Evolutionary conservation across 306 rosid genomes (phyloP), one percentile per base, ranked within the genome.

Genomic region (Prunus salicina): DNA sequence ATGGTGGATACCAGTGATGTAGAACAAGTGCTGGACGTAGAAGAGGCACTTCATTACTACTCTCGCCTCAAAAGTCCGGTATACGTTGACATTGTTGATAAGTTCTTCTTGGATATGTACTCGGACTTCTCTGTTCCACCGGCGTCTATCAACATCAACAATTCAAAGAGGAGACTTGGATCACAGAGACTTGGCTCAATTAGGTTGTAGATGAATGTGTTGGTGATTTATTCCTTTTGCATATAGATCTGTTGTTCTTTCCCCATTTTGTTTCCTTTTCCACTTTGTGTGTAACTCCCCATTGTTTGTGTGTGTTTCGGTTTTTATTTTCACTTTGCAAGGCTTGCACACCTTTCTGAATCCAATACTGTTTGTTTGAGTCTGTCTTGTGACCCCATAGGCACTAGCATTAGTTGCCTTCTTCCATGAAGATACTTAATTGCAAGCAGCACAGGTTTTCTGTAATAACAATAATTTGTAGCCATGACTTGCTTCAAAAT

Each of bases 41-140:
- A 95, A 88, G 99, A 92, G 86, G 99, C 91, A 38, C 83, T 92
- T 3, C 92, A 95, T 87, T 95, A 95, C 83, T 95, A 95, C 84
- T 95, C 97, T 75, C 89, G 96, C 74, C 96, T 95, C 74, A 89
- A 70, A 61, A 89, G 98, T 75, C 91, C 96, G 3, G 88, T 86
- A 50, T 96, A 92, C 80, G 78, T 88, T 43, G 98, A 92, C 68
- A 89, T 92, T 57, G 93, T 96, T 43, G 97, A 96, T 87, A 87
- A 89, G 84, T 92, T 96, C 80, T 91, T 96, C 85, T 79, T 10
- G 78, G 93, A 91, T 38, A 91, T 92, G 78, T 79, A 89, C 82
- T 79, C 96, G 4, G 92, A 95, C 22, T 43, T 85, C 52, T 83
- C 84, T 50, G 76, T 71, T 83, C 90, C 92, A 25, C 85, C 85